Conservation (phyloP, 352 stramenopile species). For the Phytophthora sojae region DNA sequence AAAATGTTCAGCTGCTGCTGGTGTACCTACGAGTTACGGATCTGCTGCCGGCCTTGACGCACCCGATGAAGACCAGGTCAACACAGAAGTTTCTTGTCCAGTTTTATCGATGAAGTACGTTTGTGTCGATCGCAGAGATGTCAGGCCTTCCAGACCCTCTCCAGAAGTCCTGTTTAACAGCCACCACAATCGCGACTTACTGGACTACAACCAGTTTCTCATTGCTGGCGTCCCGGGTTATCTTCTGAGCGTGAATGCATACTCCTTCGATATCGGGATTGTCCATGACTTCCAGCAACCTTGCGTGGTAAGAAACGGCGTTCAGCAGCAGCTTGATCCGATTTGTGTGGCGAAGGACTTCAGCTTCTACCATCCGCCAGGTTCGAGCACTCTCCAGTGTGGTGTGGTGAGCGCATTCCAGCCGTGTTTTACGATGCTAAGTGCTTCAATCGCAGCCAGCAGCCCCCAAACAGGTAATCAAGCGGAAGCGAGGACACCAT, state of each 20-base stretch:
- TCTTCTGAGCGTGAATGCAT: slow-evolving; percentile 66
- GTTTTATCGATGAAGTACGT: slow-evolving; percentile 62
- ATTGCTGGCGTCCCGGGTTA: slow-evolving; percentile 57
- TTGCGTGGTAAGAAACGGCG: background rate
- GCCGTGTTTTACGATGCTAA: slow-evolving; percentile 66
- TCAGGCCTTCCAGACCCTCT: background rate
- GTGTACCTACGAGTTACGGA: slow-evolving; percentile 1
- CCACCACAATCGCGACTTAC: slow-evolving; percentile 54
- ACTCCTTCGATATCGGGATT: slow-evolving; percentile 69
- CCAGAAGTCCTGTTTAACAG: slow-evolving; percentile 51
- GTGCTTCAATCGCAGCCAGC: background rate
- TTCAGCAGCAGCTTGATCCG: slow-evolving; percentile 16
- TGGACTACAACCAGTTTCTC: slow-evolving; percentile 64
- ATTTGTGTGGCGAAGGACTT: slow-evolving; percentile 68
- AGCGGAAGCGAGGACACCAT: slow-evolving; percentile 7
- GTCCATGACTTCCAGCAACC: slow-evolving; percentile 62
- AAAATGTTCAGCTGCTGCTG: slow-evolving; percentile 10
- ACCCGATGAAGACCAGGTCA: slow-evolving; percentile 11
- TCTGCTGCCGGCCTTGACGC: background rate
- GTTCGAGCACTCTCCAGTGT: slow-evolving; percentile 35
- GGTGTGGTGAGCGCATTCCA: slow-evolving; percentile 73
- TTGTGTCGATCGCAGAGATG: slow-evolving; percentile 31
- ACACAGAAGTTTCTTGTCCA: slow-evolving; percentile 51
- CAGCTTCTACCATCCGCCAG: slow-evolving; percentile 45
- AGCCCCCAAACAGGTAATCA: slow-evolving; percentile 26